Evolutionary conservation across 2,329 filamentous ascomycete species (phyloP), one percentile per base, ranked within the genome.

Genomic region (Claviceps citrina): DNA sequence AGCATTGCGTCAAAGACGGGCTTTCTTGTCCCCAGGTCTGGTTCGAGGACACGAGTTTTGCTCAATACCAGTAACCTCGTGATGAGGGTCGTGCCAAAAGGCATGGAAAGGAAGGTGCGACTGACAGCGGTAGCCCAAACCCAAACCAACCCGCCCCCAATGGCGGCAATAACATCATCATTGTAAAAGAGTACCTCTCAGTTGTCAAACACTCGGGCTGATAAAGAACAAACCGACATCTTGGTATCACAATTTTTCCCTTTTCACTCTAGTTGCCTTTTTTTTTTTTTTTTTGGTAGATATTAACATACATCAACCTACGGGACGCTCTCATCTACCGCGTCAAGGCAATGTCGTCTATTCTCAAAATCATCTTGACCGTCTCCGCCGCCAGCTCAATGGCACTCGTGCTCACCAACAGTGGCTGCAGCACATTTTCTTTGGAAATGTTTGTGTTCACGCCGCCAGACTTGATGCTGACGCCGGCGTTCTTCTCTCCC

Each of bases 331-430:
- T 36, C 26, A 9, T 31, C 26, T 32, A 78, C 62, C 74, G 68
- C 53, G 67, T 76, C 58, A 78, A 61, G 36, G 72, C 72, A 62
- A 78, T 78, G 54, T 78, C 74, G 55, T 78, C 74, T 63, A 78
- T 78, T 57, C 74, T 70, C 55, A 78, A 59, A 56, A 78, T 78
- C 85, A 94, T 91, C 77, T 96, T 98, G 53, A 96, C 91, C 45
- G 91, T 98, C 73, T 98, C 91, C 7, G 89, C 87, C 24, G 91
- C 91, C 62, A 98, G 65, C 68, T 98, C 89, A 54, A 98, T 91
- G 19, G 91, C 86, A 61, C 89, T 96, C 42, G 91, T 98, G 71
- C 86, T 94, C 46, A 98, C 91, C 46, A 98, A 68, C 57, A 98
- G 68, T 15, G 91, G 91, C 68, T 98, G 91, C 58, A 98, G 70